Evolutionary conservation across 129 eudicot species (phyloP).

Genomic region (Arctium lappa): DNA sequence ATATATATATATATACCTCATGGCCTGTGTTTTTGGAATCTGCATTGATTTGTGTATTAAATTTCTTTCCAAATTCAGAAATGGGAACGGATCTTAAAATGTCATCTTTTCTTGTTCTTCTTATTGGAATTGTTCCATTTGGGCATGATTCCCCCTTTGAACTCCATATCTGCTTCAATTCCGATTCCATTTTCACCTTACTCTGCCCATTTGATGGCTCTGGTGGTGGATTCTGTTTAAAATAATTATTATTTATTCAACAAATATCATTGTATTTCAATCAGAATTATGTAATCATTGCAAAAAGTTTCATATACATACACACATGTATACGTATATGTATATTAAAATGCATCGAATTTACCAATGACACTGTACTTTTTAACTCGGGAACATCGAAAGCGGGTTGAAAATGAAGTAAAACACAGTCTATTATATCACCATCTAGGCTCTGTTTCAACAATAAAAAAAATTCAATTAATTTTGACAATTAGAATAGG

Average conservation of each 20-base stretch:
- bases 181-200: constrained; percentile 19
- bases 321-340: background rate
- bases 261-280: background rate
- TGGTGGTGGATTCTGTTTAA: constrained; percentile 54
- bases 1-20: constrained; percentile 43
- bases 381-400: constrained; percentile 66
- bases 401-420: constrained; percentile 68
- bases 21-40: constrained; percentile 48
- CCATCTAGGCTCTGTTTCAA: constrained; percentile 77
- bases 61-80: constrained; percentile 48
- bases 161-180: constrained; percentile 70
- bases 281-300: background rate
- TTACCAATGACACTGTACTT: constrained; percentile 57
- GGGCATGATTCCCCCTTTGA: constrained; percentile 69
- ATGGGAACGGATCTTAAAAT: constrained; percentile 46
- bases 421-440: constrained; percentile 85
- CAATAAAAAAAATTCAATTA: background rate
- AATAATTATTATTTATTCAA: background rate
- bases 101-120: constrained; percentile 70
- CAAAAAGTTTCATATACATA: background rate
- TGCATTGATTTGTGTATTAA: constrained; percentile 32
- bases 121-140: constrained; percentile 68
- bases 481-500: background rate
- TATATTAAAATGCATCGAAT: background rate
- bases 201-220: constrained; percentile 56